Conservation (phyloP, 805 yeast genomes). For the Blastobotrys parvus region DNA sequence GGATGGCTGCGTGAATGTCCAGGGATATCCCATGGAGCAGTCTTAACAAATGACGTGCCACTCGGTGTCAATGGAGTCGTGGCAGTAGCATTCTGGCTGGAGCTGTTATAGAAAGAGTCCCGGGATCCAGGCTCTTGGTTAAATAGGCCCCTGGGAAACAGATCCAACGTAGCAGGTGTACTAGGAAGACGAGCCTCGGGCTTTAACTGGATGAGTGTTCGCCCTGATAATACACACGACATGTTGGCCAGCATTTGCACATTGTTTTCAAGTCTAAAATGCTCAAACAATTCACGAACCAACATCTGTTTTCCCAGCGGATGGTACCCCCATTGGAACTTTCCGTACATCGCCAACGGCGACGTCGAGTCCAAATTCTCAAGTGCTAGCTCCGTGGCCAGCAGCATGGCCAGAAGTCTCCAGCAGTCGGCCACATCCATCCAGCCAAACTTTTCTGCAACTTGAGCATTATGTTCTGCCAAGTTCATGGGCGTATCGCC, state of each 20-base stretch:
- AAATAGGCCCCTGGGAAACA: conserved; percentile 11
- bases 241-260: conserved; percentile 88
- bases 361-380: no score
- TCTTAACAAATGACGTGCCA: neutral
- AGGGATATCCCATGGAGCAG: conserved; percentile 8
- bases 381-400: conserved; percentile 4
- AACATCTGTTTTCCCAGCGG: conserved; percentile 69
- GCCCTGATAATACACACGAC: conserved; percentile 53
- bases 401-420: conserved; percentile 33
- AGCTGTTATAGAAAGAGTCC: conserved; percentile 9
- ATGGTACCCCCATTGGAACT: conserved; percentile 63
- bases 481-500: conserved; percentile 46
- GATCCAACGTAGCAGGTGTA: neutral
- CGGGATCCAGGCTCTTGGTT: conserved; percentile 8
- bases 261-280: conserved; percentile 57
- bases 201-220: neutral
- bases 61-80: neutral
- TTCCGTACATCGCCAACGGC: neutral
- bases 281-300: conserved; percentile 47
- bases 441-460: conserved; percentile 57
- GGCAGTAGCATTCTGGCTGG: no score
- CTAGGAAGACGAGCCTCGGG: neutral
- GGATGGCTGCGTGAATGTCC: neutral
- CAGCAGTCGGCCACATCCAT: conserved; percentile 65
- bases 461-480: conserved; percentile 60